phyloP scores from a whole-genome alignment of 2,329 filamentous ascomycete species.

The Colletotrichum sidae region DNA sequence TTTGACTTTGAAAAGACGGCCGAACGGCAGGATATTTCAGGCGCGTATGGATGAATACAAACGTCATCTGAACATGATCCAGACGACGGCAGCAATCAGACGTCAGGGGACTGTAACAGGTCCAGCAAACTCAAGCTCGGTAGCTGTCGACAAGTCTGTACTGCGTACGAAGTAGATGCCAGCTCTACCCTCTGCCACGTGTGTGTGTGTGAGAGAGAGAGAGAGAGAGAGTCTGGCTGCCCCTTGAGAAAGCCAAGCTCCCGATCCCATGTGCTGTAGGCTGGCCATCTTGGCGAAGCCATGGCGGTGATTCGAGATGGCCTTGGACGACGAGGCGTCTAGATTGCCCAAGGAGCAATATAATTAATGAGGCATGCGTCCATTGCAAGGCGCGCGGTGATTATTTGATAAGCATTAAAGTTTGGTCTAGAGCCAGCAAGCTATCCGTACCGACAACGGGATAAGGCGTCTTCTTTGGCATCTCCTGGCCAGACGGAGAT shows the following conservation, averaged over 20 bases:
- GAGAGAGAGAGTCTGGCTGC: too few relatives aligned
- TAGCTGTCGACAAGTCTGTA: too few relatives aligned
- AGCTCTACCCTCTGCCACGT: constrained; percentile 2
- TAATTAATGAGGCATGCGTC: neutral
- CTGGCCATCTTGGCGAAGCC: constrained; percentile 20
- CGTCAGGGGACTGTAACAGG: constrained; percentile 17
- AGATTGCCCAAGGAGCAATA: constrained; percentile 12
- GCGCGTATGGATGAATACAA: too few relatives aligned
- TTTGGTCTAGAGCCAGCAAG: constrained; percentile 6
- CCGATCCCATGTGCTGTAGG: constrained; percentile 9
- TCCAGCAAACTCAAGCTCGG: neutral
- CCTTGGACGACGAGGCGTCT: constrained; percentile 13
- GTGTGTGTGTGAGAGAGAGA: neutral
- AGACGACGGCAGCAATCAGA: neutral
- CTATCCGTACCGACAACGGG: neutral
- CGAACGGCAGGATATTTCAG: neutral
- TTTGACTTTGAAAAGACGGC: constrained; percentile 6
- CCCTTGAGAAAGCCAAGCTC: constrained; percentile 2
- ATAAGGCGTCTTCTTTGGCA: neutral
- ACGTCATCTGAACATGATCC: neutral
- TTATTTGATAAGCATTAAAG: constrained; percentile 8
- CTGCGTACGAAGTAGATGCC: too few relatives aligned
- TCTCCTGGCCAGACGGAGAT: constrained; percentile 25
- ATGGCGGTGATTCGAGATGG: neutral
- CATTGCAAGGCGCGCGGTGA: neutral